Conservation (phyloP, 768 basidiomycete genomes). For the Trametes cingulata region DNA sequence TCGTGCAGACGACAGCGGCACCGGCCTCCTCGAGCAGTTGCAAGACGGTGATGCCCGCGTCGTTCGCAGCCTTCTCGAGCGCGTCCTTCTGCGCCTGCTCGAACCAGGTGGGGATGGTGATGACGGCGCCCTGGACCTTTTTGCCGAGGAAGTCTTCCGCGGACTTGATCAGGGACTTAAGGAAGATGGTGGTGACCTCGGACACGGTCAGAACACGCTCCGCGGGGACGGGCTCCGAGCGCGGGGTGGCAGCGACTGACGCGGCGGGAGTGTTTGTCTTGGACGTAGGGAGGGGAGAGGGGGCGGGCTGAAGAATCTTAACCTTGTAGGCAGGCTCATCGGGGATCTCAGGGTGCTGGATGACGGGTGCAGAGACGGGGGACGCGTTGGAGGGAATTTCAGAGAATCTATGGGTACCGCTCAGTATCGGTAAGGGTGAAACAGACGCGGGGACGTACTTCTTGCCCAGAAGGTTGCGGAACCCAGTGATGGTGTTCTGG, state of each 20-base stretch:
- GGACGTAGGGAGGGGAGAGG: slow-evolving; percentile 58
- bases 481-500: slow-evolving; percentile 91
- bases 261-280: slow-evolving; percentile 60
- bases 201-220: slow-evolving; percentile 77
- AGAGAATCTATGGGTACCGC: slow-evolving; percentile 58
- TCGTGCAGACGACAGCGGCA: slow-evolving; percentile 65
- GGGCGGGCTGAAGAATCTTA: slow-evolving; percentile 75
- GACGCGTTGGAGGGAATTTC: slow-evolving; percentile 60
- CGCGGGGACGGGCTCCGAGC: slow-evolving; percentile 65
- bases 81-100: slow-evolving; percentile 66
- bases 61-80: slow-evolving; percentile 69
- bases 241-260: slow-evolving; percentile 69
- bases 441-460: slow-evolving; percentile 51
- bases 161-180: slow-evolving; percentile 79
- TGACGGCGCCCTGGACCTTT: slow-evolving; percentile 75
- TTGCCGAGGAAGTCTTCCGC: slow-evolving; percentile 91
- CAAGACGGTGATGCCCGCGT: slow-evolving; percentile 80
- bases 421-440: not conserved
- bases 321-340: slow-evolving; percentile 86
- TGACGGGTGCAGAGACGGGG: slow-evolving; percentile 64
- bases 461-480: slow-evolving; percentile 91
- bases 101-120: slow-evolving; percentile 81
- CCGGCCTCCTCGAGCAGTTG: slow-evolving; percentile 89
- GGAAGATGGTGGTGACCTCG: slow-evolving; percentile 84
- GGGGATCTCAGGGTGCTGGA: slow-evolving; percentile 70